Conservation (phyloP, 1,284 basidiomycete genomes). For the Ganoderma resinaceum region DNA sequence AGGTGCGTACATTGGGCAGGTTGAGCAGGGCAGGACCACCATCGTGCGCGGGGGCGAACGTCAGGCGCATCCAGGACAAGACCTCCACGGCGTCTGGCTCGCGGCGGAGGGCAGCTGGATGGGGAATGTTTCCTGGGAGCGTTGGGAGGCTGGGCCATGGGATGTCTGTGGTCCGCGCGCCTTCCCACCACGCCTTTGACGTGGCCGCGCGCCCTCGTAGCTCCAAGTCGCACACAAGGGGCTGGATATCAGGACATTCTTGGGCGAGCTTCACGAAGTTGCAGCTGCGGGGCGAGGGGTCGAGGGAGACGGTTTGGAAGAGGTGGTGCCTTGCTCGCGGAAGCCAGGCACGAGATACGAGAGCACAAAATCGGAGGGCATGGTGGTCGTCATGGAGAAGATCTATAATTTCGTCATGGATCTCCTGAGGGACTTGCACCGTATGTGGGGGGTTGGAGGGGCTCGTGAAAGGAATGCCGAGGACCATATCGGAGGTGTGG, state of each 20-base stretch:
- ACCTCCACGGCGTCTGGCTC: constrained; percentile 10
- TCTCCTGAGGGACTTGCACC: constrained; percentile 37
- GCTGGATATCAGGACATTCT: constrained; percentile 22
- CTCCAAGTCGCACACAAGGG: constrained; percentile 30
- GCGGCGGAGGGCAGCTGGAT: constrained; percentile 20
- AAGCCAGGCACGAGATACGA: constrained; percentile 46
- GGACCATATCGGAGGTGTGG: not conserved
- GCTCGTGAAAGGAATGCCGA: not conserved
- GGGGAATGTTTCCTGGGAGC: not conserved
- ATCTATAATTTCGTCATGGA: constrained; percentile 43
- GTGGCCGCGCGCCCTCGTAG: constrained; percentile 23
- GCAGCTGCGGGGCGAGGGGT: constrained; percentile 26
- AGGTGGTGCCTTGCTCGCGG: constrained; percentile 42
- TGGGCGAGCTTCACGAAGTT: constrained; percentile 28
- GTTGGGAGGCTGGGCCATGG: constrained; percentile 28
- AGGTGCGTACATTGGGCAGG: constrained; percentile 3
- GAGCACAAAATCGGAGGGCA: constrained; percentile 40
- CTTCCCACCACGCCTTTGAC: constrained; percentile 23
- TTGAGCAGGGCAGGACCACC: not conserved
- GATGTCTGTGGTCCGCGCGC: constrained; percentile 9
- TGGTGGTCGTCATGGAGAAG: constrained; percentile 36
- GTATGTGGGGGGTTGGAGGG: not conserved
- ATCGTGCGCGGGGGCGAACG: constrained; percentile 18
- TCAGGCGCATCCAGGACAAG: constrained; percentile 12
- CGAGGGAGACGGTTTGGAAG: constrained; percentile 32